Evolutionary conservation across 192 early-diverging fungal genomes (phyloP).

Genomic region (Backusella sp.): DNA sequence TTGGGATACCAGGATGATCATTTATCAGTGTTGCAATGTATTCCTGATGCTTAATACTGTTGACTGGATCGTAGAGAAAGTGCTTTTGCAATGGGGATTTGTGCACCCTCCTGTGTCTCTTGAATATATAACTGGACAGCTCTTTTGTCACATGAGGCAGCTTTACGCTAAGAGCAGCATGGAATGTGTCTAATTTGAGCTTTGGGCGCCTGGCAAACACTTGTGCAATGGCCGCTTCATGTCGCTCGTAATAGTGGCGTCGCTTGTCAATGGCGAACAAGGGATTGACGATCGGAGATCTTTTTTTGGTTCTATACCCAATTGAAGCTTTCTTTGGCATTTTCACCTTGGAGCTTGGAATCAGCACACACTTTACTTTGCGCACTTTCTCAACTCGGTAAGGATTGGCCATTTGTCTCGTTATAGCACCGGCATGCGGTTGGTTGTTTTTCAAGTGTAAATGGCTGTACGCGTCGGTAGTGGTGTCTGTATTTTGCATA

Average conservation of each 20-base stretch:
- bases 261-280: background rate
- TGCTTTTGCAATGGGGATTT: background rate
- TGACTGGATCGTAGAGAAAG: background rate
- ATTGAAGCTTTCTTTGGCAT: background rate
- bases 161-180: background rate
- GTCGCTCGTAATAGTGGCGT: background rate
- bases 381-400: background rate
- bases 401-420: background rate
- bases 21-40: background rate
- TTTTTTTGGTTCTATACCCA: no score
- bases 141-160: background rate
- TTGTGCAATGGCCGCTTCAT: background rate
- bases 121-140: background rate
- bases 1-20: background rate
- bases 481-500: no score
- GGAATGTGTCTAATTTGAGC: no score
- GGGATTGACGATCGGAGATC: no score
- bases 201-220: background rate
- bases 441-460: background rate
- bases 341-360: background rate
- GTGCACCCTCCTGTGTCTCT: background rate
- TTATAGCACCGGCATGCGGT: no score
- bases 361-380: background rate
- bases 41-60: background rate
- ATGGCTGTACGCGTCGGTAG: background rate